Base-by-base conservation (phyloP, 805 yeast genomes). In the Starmerella sirachaensis region DNA sequence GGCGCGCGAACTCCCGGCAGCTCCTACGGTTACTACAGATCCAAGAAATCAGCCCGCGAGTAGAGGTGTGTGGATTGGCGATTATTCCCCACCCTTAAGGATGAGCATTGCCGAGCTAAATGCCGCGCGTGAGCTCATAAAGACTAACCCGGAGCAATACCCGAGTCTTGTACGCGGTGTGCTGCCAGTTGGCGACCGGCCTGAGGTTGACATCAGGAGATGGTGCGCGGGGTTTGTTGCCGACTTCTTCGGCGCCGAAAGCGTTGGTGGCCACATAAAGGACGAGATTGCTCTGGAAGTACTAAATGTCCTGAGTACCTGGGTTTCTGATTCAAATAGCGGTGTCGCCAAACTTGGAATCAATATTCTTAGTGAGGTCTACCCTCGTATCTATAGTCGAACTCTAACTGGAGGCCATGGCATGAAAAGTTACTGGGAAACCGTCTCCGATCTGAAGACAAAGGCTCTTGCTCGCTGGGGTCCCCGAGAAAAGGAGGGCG, bases 381-480 rank as follows among this genome's bases (percentile, higher is more conserved):
- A 68, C 46, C 72, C 72, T 12, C 51, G 48, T 46, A 66, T 27
- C 64, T 72, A 43, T 66, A 61, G 41, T 53, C 68, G 20, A 18
- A 33, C 44, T 8, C 22, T 31, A 31, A 41, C 27, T 3, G 26
- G 19, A 1, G 50, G 42, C 64, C 68, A 34, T 32, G 68, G 63
- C 18, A 63, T 55, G 61, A 62, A 39, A 47, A 48, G 5, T 51
- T 52, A 10, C 46, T 62, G 12, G 84, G 93, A 93, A 55, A 60
- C 18, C 63, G 66, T 81, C 43, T 55, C 63, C 12, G 66, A 63
- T 6, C 58, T 86, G 50, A 82, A 80, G 57, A 62, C 63, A 21
- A 62, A 61, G 23, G 63, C 83, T n/a, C 55, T 80, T n/a, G 58
- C 64, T 8, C 67, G 73, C 40, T 82, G 83, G 74, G 70, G 66